Evolutionary conservation across 2,329 filamentous ascomycete species (phyloP).

Genomic region (Torrubiella hemipterigena): DNA sequence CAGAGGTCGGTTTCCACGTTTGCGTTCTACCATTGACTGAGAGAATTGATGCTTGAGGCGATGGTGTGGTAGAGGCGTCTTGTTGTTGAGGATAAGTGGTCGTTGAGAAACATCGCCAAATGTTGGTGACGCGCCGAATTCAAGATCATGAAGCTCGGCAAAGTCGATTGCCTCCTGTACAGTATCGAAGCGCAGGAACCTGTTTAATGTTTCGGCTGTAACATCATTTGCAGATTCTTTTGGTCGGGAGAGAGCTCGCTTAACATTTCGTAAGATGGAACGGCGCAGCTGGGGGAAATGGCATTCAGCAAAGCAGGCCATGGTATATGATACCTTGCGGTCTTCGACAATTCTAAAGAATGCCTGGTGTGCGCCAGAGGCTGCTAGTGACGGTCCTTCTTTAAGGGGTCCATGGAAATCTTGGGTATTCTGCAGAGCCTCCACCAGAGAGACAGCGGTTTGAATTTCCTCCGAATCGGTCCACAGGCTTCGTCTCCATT

Average conservation of each 20-base stretch:
- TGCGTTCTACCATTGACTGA: conserved; percentile 43
- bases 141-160: conserved; percentile 44
- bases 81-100: conserved; percentile 33
- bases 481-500: conserved; percentile 45
- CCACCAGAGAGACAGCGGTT: conserved; percentile 47
- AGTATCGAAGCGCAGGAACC: conserved; percentile 53
- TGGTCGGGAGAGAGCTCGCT: conserved; percentile 42
- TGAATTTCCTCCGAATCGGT: conserved; percentile 44
- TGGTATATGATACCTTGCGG: conserved; percentile 49
- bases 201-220: conserved; percentile 42
- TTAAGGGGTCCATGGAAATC: conserved; percentile 45
- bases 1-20: conserved; percentile 39
- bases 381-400: conserved; percentile 33
- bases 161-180: conserved; percentile 55
- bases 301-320: conserved; percentile 59
- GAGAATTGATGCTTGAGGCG: conserved; percentile 46
- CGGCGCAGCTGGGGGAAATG: conserved; percentile 51
- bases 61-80: conserved; percentile 31
- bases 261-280: conserved; percentile 42
- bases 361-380: conserved; percentile 35
- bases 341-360: conserved; percentile 51
- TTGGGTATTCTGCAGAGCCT: conserved; percentile 46
- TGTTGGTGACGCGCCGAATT: conserved; percentile 33
- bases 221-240: conserved; percentile 48
- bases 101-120: conserved; percentile 21